Evolutionary conservation across 2,329 filamentous ascomycete species (phyloP).

Genomic region (Epichloe aotearoae): DNA sequence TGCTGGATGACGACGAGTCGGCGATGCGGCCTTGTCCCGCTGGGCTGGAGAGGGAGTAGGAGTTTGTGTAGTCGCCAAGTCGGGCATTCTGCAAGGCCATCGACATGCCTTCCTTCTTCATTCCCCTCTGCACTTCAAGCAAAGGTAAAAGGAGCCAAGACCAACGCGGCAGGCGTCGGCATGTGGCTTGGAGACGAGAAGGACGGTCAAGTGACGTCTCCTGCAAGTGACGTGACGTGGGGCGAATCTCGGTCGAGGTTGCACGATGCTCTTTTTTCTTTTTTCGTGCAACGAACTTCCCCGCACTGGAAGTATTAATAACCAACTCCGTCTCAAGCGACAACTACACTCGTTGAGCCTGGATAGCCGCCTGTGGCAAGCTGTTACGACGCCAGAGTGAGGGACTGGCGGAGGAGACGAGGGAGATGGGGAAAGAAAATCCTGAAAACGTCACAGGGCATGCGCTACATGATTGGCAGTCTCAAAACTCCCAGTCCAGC

Average conservation of each 20-base stretch:
- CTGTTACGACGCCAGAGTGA: accelerated
- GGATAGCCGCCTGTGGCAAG: too few relatives aligned
- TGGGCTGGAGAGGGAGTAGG: background rate
- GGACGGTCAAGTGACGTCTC: too few relatives aligned
- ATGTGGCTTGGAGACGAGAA: background rate
- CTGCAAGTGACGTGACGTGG: background rate
- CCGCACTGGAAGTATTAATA: too few relatives aligned
- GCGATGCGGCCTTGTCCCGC: too few relatives aligned
- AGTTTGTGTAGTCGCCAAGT: background rate
- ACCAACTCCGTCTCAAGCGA: too few relatives aligned
- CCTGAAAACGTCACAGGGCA: too few relatives aligned
- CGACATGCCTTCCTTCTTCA: background rate
- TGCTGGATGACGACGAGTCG: background rate
- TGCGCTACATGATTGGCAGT: too few relatives aligned
- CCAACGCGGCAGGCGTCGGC: background rate
- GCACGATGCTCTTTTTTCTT: background rate
- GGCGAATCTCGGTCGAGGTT: background rate
- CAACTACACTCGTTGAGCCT: too few relatives aligned
- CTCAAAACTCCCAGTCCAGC: too few relatives aligned
- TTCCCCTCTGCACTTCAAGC: background rate
- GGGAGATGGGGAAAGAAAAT: too few relatives aligned
- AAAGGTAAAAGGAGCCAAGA: background rate
- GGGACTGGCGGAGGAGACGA: too few relatives aligned
- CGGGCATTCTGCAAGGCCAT: slow-evolving; percentile 1
- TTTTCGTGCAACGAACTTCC: too few relatives aligned